phyloP scores from a whole-genome alignment of 2,329 filamentous ascomycete genomes.

The Arthroderma sp. region DNA sequence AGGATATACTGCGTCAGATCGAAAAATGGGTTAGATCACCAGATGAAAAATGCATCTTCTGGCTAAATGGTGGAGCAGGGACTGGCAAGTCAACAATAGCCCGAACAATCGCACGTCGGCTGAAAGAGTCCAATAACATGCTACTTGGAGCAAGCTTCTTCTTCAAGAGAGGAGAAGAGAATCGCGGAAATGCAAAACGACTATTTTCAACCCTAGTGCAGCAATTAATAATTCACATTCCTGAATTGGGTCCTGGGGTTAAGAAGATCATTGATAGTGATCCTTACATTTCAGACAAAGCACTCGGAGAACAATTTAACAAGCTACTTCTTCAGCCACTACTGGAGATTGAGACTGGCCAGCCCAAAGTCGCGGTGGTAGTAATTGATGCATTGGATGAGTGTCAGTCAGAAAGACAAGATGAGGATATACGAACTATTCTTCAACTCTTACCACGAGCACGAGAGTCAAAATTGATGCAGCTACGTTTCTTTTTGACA shows the following conservation, averaged over 20 bases:
- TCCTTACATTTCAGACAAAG: slow-evolving; percentile 16
- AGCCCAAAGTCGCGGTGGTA: background rate
- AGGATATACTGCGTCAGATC: slow-evolving; percentile 14
- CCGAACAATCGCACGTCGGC: slow-evolving; percentile 10
- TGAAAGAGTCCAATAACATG: background rate
- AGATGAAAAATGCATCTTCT: slow-evolving; percentile 15
- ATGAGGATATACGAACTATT: background rate
- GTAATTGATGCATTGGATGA: slow-evolving; percentile 7
- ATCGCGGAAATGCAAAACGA: slow-evolving; percentile 11
- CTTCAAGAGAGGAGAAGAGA: slow-evolving; percentile 15
- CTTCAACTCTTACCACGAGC: slow-evolving; percentile 2
- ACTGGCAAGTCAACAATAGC: slow-evolving; percentile 6
- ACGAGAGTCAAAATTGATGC: background rate
- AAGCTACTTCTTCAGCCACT: slow-evolving; percentile 16
- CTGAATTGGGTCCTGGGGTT: slow-evolving; percentile 3
- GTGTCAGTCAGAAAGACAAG: background rate
- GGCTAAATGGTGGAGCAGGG: slow-evolving; percentile 22
- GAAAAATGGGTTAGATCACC: slow-evolving; percentile 9
- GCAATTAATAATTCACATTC: background rate
- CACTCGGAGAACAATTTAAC: slow-evolving; percentile 16
- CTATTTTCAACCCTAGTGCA: slow-evolving; percentile 17
- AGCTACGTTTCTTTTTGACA: slow-evolving; percentile 2
- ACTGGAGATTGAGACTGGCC: background rate
- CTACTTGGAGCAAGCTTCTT: slow-evolving; percentile 21
- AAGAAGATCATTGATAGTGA: slow-evolving; percentile 14